Percentiles rank a stretch among this genome's conserved stretches.
phyloP scores from a whole-genome alignment of 306 rosid genomes.

The Amphicarpaea edgeworthii region DNA sequence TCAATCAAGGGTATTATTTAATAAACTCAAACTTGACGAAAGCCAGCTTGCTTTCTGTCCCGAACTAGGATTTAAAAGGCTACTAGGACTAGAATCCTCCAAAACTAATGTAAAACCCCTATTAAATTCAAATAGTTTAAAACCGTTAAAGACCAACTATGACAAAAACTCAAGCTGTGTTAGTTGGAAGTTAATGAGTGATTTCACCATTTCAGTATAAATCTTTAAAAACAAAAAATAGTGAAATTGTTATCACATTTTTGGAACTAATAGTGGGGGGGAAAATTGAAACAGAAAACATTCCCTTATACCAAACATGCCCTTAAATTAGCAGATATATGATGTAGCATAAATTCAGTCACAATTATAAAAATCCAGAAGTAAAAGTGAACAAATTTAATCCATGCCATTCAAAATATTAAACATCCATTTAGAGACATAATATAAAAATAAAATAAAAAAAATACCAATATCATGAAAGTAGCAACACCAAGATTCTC shows the following conservation, averaged over 20 bases:
- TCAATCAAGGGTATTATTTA: conserved; percentile 15
- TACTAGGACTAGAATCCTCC: not conserved
- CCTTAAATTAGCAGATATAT: not conserved
- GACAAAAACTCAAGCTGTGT: not conserved
- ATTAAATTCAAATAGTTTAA: conserved; percentile 21
- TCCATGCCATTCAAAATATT: conserved; percentile 29
- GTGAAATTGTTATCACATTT: not conserved
- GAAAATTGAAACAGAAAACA: not conserved
- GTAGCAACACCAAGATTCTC: conserved; percentile 94
- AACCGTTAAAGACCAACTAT: conserved; percentile 21
- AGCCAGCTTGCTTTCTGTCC: no score
- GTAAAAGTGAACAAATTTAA: conserved; percentile 7
- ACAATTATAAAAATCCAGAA: conserved; percentile 24
- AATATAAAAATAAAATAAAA: not conserved
- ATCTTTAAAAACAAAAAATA: not conserved
- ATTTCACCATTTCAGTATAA: not conserved
- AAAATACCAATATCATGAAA: conserved; percentile 91
- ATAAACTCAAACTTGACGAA: not conserved
- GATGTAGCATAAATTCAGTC: conserved; percentile 24
- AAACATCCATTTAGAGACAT: conserved; percentile 2
- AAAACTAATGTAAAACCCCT: not conserved
- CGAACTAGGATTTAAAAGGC: conserved; percentile 5
- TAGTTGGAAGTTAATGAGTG: not conserved
- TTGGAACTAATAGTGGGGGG: not conserved
- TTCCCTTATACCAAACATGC: not conserved